Conservation (phyloP, 108 stramenopile genomes). For the Aureococcus anophagefferens region DNA sequence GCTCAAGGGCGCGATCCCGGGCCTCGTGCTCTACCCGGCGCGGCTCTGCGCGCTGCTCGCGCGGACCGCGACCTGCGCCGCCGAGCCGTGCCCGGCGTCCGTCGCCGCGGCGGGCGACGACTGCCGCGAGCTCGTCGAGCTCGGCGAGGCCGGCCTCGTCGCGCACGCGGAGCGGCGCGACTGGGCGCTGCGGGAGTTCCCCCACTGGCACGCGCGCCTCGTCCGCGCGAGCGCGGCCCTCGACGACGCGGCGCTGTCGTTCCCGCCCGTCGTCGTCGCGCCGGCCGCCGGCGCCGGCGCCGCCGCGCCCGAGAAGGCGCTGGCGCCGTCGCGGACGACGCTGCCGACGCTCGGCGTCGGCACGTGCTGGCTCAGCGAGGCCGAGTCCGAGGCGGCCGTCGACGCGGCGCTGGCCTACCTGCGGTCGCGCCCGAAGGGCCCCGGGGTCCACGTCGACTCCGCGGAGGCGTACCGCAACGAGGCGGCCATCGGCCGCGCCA, state of each 20-base stretch:
- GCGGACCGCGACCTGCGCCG: background rate
- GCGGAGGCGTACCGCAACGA: background rate
- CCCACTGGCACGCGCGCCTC: too few species aligned
- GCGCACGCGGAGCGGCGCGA: background rate
- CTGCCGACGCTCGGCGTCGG: background rate
- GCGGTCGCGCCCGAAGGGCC: too few species aligned
- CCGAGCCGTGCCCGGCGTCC: too few species aligned
- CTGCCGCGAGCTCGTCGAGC: background rate
- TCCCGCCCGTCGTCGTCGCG: too few species aligned
- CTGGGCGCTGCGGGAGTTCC: too few species aligned
- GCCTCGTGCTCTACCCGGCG: background rate
- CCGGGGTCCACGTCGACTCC: background rate
- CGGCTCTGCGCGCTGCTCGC: background rate
- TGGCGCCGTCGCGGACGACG: background rate
- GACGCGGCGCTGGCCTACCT: too few species aligned
- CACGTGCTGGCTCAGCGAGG: background rate
- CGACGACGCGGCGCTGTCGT: too few species aligned
- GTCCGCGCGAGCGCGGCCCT: too few species aligned
- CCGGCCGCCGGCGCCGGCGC: too few species aligned
- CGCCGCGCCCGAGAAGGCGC: background rate
- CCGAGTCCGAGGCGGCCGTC: background rate
- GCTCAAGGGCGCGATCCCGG: too few species aligned
- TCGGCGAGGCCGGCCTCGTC: background rate
- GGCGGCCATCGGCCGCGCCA: background rate
- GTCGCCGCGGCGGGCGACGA: too few species aligned